Evolutionary conservation across 139 green algal genomes (phyloP).

Genomic region (Chloropicon primus): DNA sequence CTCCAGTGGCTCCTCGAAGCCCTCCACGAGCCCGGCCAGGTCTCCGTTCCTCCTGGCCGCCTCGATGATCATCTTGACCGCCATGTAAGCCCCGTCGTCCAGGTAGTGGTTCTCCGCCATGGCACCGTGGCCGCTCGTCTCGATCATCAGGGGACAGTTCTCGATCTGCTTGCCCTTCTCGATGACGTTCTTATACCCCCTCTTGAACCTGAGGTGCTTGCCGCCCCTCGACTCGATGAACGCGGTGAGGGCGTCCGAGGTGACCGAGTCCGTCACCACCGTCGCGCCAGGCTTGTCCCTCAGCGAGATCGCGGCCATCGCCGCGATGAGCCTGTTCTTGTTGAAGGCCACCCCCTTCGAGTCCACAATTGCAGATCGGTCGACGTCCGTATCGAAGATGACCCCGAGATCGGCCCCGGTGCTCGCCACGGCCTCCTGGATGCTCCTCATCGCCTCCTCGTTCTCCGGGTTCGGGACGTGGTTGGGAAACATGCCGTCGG

Average conservation of each 20-base stretch:
- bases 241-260: slow-evolving; percentile 64
- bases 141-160: slow-evolving; percentile 85
- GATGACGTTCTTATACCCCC: slow-evolving; percentile 97
- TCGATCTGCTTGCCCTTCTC: slow-evolving; percentile 59
- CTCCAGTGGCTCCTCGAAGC: slow-evolving; percentile 57
- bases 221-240: slow-evolving; percentile 59
- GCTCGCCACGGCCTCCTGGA: slow-evolving; percentile 25
- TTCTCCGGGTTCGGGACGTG: slow-evolving; percentile 93
- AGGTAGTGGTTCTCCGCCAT: slow-evolving; percentile 86
- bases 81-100: slow-evolving; percentile 83
- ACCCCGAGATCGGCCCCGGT: slow-evolving; percentile 76
- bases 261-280: slow-evolving; percentile 90
- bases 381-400: slow-evolving; percentile 94
- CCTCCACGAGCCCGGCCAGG: slow-evolving; percentile 45
- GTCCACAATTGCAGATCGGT: slow-evolving; percentile 72
- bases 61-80: slow-evolving; percentile 79
- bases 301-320: slow-evolving; percentile 68
- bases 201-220: slow-evolving; percentile 64
- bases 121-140: slow-evolving; percentile 87
- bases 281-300: slow-evolving; percentile 73
- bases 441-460: slow-evolving; percentile 56
- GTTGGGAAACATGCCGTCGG: slow-evolving; percentile 87
- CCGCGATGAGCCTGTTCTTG: slow-evolving; percentile 85
- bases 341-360: slow-evolving; percentile 66
- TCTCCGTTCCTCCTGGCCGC: neutral